Base-by-base conservation (phyloP, 2,329 filamentous ascomycete genomes). In the Ceratocystis smalleyi region DNA sequence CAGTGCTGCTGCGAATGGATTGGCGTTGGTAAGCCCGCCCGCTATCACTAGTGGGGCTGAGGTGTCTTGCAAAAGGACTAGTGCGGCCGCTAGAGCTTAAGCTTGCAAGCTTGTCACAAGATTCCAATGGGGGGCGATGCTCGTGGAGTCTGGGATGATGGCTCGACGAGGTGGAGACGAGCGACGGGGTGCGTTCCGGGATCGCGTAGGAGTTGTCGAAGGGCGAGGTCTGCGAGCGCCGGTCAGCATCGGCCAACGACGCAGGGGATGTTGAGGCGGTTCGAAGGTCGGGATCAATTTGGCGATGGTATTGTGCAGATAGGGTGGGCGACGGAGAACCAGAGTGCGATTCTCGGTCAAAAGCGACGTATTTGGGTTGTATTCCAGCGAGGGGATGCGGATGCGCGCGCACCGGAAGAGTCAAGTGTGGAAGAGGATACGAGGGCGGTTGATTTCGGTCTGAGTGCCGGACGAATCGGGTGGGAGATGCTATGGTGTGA, bases 171-270 rank as follows among this genome's bases (percentile, higher is more conserved):
- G 43, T 61, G n/a, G 24, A 47, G 10, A 47, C 27, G 45, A 40
- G 49, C 10, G 43, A 32, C 15, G 24, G 45, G n/a, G 30, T 43
- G n/a, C 24, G 59, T 47, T 61, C 59, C 5, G 43, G 24, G 35
- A 61, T 32, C 4, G 35, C 59, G 43, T 61, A 49, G 19, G 45
- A 43, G 59, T 61, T 61, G 59, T 61, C 43, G 24, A 61, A 61
- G 5, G 59, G 59, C 12, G 59, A 61, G 10, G 8, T 24, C 2
- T 47, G 17, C 3, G 40, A 40, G 17, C 7, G 61, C 45, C 8
- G 24, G 1, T n/a, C 5, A 10, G 40, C 54, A 59, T 35, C n/a
- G 15, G 35, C 24, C 40, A 30, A 35, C 59, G 47, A 55, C 24
- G 49, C 51, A 35, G 63, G n/a, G 12, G n/a, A 45, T 17, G 55